Conservation (phyloP, 192 early-diverging fungal species). For the Backusella australiensis region DNA sequence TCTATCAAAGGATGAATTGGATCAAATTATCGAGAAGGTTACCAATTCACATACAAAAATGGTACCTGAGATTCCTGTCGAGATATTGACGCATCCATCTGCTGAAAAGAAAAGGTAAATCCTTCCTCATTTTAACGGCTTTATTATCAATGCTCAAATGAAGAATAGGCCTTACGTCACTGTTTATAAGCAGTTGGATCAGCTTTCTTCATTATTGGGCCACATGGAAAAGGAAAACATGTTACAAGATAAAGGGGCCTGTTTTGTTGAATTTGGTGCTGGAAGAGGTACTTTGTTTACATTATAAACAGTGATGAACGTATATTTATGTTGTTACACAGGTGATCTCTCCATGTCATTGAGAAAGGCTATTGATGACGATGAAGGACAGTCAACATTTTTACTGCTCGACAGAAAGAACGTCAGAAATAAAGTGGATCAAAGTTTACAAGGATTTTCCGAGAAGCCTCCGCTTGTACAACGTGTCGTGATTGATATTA, state of each 20-base stretch:
- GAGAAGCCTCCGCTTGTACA: constrained; percentile 48
- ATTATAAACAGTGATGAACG: background rate
- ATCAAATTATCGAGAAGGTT: constrained; percentile 26
- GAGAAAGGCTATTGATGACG: constrained; percentile 42
- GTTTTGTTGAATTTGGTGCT: constrained; percentile 81
- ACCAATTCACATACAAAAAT: background rate
- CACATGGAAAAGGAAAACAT: constrained; percentile 64
- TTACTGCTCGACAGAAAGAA: constrained; percentile 77
- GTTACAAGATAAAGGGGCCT: constrained; percentile 48
- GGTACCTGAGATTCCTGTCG: constrained; percentile 14
- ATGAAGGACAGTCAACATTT: constrained; percentile 41
- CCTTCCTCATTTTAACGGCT: too few species aligned
- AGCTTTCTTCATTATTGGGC: constrained; percentile 77
- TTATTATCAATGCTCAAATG: background rate
- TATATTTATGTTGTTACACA: background rate
- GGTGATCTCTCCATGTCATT: constrained; percentile 48
- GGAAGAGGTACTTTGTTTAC: constrained; percentile 53
- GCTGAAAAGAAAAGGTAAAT: constrained; percentile 6
- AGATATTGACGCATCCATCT: constrained; percentile 8
- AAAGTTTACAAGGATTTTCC: constrained; percentile 32
- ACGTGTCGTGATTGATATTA: constrained; percentile 77
- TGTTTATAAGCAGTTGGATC: constrained; percentile 50
- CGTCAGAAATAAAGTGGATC: constrained; percentile 72
- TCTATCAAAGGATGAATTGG: constrained; percentile 21
- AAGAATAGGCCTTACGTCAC: constrained; percentile 34